phyloP scores from a whole-genome alignment of 2,329 filamentous ascomycete species.

The Calonectria henricotiae region DNA sequence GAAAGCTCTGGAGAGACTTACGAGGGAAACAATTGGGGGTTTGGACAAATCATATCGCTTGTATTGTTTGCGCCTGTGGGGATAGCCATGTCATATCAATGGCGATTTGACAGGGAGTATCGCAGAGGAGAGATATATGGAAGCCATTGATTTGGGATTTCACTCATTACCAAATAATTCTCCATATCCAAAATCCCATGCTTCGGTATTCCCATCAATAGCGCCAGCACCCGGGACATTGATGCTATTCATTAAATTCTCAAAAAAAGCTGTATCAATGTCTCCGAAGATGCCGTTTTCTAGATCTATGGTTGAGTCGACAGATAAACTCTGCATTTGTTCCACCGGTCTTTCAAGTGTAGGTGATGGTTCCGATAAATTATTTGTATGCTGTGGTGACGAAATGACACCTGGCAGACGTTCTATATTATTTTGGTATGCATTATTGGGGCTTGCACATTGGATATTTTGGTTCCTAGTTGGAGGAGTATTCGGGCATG shows the following conservation, averaged over 20 bases:
- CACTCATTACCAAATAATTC: conserved; percentile 4
- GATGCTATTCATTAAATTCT: conserved; percentile 16
- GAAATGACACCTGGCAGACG: not conserved
- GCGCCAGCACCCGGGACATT: not conserved
- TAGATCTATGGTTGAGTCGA: not conserved
- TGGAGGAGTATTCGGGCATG: not conserved
- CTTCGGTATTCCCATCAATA: not conserved
- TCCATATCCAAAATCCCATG: not conserved
- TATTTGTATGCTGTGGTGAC: not conserved
- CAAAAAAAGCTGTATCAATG: not conserved
- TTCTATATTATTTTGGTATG: not conserved
- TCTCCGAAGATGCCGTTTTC: not conserved
- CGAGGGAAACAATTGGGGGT: conserved; percentile 42
- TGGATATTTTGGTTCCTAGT: not conserved
- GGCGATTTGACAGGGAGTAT: conserved; percentile 37
- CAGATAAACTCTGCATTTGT: not conserved
- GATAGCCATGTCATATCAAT: conserved; percentile 43
- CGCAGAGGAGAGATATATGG: not conserved
- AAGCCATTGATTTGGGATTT: not conserved
- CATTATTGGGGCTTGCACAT: not conserved
- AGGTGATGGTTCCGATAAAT: not conserved
- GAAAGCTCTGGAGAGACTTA: conserved; percentile 8
- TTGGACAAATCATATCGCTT: conserved; percentile 49
- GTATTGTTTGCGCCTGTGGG: conserved; percentile 47
- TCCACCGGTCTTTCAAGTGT: not conserved